Base-by-base conservation (phyloP, 345 rosid genomes). In the Acer saccharum region DNA sequence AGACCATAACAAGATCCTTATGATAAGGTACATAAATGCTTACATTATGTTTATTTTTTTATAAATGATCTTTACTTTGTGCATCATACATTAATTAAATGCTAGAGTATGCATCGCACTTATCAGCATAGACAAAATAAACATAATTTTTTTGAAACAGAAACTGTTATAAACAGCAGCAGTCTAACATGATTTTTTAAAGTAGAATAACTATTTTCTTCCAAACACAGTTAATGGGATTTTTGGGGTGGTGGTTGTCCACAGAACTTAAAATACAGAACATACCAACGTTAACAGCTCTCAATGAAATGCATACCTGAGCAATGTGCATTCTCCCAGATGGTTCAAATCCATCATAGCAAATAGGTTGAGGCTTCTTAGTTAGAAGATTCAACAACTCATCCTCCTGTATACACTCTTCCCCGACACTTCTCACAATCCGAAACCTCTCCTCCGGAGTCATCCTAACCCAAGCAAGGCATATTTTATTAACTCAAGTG, bases 291-390 rank as follows among this genome's bases (percentile, higher is more conserved):
- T 21, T 23, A 44, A 62, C 29, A 62, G 16, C 12, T 25, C 23
- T 25, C 58, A 64, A n/a, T 27, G 11, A 65, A 67, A 25, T 39
- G 25, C 29, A 13, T 21, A 85, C 99, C 94, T 95, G 98, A 79
- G 99, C 98, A 41, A 95, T 92, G 83, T 95, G 97, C 99, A 95
- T 93, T 76, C 94, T 84, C 46, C 97, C 97, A 7, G 99, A 93
- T 60, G 99, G 98, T 87, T 95, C 99, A 72, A 95, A 93, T 4
- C 97, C 98, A 65, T 95, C 98, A 43, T 95, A 95, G 84, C 98
- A 92, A 82, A 93, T 87, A 18, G 97, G 97, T 39, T 82, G 68
- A 71, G 93, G 88, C 79, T 95, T 95, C 76, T 93, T 89, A 32
- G 90, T 71, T 18, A 95, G 91, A 76, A 93, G 94, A 77, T 86